phyloP scores from a whole-genome alignment of 371 early-diverging fungal genomes.

The Lichtheimia corymbifera region DNA sequence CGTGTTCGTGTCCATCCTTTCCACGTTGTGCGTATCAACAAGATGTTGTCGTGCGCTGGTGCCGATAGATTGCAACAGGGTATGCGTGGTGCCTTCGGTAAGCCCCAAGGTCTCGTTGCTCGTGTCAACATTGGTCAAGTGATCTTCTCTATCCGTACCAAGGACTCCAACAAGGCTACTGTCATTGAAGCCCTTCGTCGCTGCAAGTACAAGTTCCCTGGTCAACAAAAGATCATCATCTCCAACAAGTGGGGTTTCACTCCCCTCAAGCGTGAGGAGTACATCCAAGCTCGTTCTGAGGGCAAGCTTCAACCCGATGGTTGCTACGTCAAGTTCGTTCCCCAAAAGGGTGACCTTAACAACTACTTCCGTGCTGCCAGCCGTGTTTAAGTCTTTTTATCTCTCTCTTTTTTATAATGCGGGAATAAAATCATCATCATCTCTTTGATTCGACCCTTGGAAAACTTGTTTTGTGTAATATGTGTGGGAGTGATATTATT shows the following conservation, averaged over 20 bases:
- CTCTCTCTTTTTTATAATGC: not conserved
- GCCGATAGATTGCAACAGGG: constrained; percentile 99
- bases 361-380: constrained; percentile 50
- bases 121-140: constrained; percentile 99
- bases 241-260: constrained; percentile 99
- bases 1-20: constrained; percentile 99
- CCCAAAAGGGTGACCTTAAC: constrained; percentile 85
- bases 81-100: constrained; percentile 99
- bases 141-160: constrained; percentile 98
- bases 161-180: constrained; percentile 93
- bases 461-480: not conserved
- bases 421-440: not conserved
- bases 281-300: constrained; percentile 77
- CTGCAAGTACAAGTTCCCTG: constrained; percentile 99
- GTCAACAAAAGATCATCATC: constrained; percentile 98
- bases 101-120: constrained; percentile 99
- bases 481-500: not conserved
- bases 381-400: constrained; percentile 32
- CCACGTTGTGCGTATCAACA: constrained; percentile 99
- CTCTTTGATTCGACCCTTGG: not conserved
- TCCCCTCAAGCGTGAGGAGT: constrained; percentile 93
- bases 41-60: constrained; percentile 99
- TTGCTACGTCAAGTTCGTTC: constrained; percentile 96
- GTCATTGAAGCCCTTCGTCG: constrained; percentile 99
- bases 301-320: constrained; percentile 94